These are phyloP conservation scores for Halenospora varia DNA, from an alignment of 495 filamentous ascomycete species.

Conservation along the genomic window DNA sequence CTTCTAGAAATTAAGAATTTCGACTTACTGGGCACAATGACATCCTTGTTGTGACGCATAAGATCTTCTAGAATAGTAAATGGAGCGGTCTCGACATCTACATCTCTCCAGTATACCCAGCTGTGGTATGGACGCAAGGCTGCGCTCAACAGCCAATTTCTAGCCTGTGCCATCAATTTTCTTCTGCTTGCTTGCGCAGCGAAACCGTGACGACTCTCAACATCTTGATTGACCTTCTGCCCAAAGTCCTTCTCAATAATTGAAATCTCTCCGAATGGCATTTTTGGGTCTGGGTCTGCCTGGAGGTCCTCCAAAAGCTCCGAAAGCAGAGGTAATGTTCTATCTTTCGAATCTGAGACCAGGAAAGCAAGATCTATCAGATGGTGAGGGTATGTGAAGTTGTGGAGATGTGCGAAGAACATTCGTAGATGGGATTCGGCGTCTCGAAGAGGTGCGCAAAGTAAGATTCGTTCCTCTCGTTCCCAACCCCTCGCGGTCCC, in stretches of 20 bases:
- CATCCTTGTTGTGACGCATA: constrained; percentile 98
- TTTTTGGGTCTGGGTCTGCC: constrained; percentile 65
- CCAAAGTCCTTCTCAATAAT: constrained; percentile 99
- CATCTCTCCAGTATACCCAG: constrained; percentile 99
- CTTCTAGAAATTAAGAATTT: constrained; percentile 2
- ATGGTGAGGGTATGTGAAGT: constrained; percentile 96
- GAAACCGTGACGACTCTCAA: constrained; percentile 96
- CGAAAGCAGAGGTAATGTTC: constrained; percentile 72
- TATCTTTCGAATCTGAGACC: constrained; percentile 95
- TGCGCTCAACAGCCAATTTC: constrained; percentile 95
- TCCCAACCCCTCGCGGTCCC: constrained; percentile 92
- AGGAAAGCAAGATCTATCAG: constrained; percentile 95
- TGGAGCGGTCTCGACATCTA: constrained; percentile 95
- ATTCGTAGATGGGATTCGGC: constrained; percentile 90
- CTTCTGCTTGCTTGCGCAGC: constrained; percentile 90
- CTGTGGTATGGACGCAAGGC: constrained; percentile 92
- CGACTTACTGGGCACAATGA: constrained; percentile 94
- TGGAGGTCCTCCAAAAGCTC: constrained; percentile 77
- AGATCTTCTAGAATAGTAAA: constrained; percentile 95
- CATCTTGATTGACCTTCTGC: constrained; percentile 95
- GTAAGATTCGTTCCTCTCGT: constrained; percentile 86
- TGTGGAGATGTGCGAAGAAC: constrained; percentile 96
- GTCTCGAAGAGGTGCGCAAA: constrained; percentile 93
- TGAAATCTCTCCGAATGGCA: constrained; percentile 92
- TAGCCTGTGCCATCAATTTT: constrained; percentile 96